Evolutionary conservation across 352 stramenopile genomes (phyloP), one percentile per base, ranked within the genome.

Genomic region (Phytophthora sojae): DNA sequence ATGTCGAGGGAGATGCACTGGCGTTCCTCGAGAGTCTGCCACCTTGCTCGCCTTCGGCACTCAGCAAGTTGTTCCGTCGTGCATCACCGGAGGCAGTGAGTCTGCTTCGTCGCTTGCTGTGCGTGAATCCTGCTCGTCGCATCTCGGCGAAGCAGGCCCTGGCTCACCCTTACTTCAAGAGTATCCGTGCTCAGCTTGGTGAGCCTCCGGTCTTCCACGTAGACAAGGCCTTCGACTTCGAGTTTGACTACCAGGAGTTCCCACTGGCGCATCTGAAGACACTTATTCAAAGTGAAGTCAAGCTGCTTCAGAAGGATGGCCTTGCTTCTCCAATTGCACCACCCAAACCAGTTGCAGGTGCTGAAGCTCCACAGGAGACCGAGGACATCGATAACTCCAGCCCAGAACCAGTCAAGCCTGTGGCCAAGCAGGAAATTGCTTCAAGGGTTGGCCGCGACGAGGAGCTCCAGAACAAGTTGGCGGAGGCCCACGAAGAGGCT

Each of bases 121-220:
- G 92, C 57, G 89, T 99, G 56, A 98, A 98, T 77, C 95, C 96
- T 6, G 78, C 82, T 44, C 93, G 94, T 17, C 90, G 97, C 14
- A 93, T 97, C 45, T 93, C 85, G 2, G 94, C 94, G 2, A 93
- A 93, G 61, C 86, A 97, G 32, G 91, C 94, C 17, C 80, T 99
- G 30, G 83, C 88, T 49, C 96, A 99, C 62, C 81, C 94, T 9
- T 99, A 98, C 77, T 95, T 95, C 64, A 91, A 93, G 66, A 80
- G 39, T 19, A 93, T 95, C 32, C 77, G 86, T 0, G 61, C 77
- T 9, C 88, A 95, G 61, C 73, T 94, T 15, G 88, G 88, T 4
- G 85, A 94, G 11, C 86, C 88, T 4, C 79, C 83, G 11, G 79
- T 78, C 59, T 95, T 93, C 63, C 66, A 83, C 9, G 84, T 94